phyloP scores from a whole-genome alignment of 1,284 basidiomycete species.

The Ceratobasidium sp. region DNA sequence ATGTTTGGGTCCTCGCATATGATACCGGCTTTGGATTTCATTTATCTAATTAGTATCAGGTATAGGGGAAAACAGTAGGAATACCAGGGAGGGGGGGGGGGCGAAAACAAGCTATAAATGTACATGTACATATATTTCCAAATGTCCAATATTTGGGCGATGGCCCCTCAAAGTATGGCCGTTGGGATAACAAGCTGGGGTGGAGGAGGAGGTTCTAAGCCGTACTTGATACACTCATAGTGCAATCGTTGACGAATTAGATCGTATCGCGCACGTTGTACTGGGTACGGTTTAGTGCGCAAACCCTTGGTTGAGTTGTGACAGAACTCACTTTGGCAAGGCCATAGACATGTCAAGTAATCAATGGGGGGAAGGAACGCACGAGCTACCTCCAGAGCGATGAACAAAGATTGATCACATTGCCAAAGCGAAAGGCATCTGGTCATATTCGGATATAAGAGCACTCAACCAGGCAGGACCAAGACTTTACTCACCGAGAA shows the following conservation, averaged over 20 bases:
- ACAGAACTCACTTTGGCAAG: conserved; percentile 62
- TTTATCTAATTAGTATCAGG: neutral
- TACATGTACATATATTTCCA: no score
- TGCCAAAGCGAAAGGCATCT: conserved; percentile 68
- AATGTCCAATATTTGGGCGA: no score
- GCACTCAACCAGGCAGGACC: neutral
- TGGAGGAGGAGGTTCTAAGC: conserved; percentile 51
- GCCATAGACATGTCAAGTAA: conserved; percentile 70
- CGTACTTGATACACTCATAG: conserved; percentile 58
- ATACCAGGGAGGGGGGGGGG: no score
- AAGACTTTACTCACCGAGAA: conserved; percentile 56
- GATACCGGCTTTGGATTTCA: no score
- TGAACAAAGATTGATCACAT: conserved; percentile 62
- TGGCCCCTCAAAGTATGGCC: conserved; percentile 13
- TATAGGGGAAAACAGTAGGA: neutral
- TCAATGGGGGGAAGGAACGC: conserved; percentile 66
- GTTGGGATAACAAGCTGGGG: conserved; percentile 41
- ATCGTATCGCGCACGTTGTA: conserved; percentile 59
- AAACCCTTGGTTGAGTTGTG: conserved; percentile 10
- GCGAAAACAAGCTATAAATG: no score
- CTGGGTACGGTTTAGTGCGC: conserved; percentile 49
- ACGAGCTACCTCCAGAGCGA: conserved; percentile 70
- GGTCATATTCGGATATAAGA: conserved; percentile 38
- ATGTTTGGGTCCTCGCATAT: no score
- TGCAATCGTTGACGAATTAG: conserved; percentile 57